Evolutionary conservation across 2,329 filamentous ascomycete species (phyloP).

Genomic region (Diaporthe sp.): DNA sequence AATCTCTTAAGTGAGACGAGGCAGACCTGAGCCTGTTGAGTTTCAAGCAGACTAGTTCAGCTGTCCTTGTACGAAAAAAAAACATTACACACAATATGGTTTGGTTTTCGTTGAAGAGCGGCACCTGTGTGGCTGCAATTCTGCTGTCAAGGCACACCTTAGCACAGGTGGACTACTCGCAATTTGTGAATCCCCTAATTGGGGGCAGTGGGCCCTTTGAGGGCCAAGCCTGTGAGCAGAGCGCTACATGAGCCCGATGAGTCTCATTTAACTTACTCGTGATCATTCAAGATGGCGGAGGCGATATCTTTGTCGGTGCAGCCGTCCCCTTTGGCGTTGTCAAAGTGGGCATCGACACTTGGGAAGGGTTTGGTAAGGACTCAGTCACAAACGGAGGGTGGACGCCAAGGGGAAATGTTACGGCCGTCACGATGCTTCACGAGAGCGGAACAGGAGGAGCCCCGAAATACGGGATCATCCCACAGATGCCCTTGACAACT

Average conservation of each 20-base stretch:
- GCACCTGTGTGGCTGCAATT: neutral
- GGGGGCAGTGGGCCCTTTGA: constrained; percentile 60
- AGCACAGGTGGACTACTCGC: constrained; percentile 32
- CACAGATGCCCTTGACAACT: constrained; percentile 59
- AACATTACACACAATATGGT: constrained; percentile 5
- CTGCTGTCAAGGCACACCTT: neutral
- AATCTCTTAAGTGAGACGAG: neutral
- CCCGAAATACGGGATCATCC: constrained; percentile 69
- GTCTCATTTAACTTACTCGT: neutral
- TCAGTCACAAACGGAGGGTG: constrained; percentile 51
- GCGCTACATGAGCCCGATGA: neutral
- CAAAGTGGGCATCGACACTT: constrained; percentile 58
- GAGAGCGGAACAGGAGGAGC: constrained; percentile 69
- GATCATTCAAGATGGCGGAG: constrained; percentile 49
- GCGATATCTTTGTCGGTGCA: constrained; percentile 59
- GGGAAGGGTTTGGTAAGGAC: constrained; percentile 43
- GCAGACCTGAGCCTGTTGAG: neutral
- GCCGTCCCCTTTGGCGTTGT: constrained; percentile 58
- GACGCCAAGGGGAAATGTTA: constrained; percentile 57
- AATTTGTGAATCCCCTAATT: constrained; percentile 58
- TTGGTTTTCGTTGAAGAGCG: neutral
- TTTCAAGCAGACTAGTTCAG: neutral
- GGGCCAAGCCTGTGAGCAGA: constrained; percentile 51
- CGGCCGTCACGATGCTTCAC: constrained; percentile 66
- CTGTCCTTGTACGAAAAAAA: neutral